Evolutionary conservation across 1,139 yeast species (phyloP), one percentile per base, ranked within the genome.

Genomic region (Chernovozyma sophiae-reginae): DNA sequence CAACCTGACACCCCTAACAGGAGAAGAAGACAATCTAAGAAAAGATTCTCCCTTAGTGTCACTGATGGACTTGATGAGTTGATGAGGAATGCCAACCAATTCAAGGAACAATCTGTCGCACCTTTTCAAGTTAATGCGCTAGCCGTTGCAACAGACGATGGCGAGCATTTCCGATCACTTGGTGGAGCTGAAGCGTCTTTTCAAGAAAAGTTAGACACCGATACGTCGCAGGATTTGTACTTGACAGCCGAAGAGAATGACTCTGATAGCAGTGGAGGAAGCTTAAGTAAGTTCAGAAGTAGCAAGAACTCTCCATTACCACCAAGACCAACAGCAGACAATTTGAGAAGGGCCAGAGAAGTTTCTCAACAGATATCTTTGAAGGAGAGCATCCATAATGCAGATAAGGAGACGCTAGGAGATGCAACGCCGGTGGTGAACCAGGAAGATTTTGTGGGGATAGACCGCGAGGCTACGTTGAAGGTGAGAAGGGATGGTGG

Each of bases 41-140:
- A 52, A 34, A 43, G 55, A 31, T 36, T 48, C 3, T 46, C 51
- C 3, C 34, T 44, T 27, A 43, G 56, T 10, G 52, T 68, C 20
- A 57, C 56, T 38, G 72, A 67, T 39, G 73, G 65, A 43, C 56
- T 69, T 32, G 73, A 68, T 41, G 55, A 56, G 41, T 53, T 69
- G 35, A 69, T 69, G 75, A 56, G 56, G 27, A 58, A 62, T 36
- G 74, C 74, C 19, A 56, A 23, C n/a, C 29, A 22, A n/a, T 20
- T 35, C 23, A 30, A 31, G 14, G 26, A 26, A 14, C 37, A 13
- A 20, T 25, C 24, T 5, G 17, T 17, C 11, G 19, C 14, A 8
- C 7, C 8, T 6, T 8, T 7, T 15, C 31, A 18, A 6, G 6
- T 13, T 13, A 6, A 36, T 10, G 12, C 13, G 3, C 10, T 16